Conservation (phyloP, 2,329 filamentous ascomycete species). For the Chaetomium olivaceum region DNA sequence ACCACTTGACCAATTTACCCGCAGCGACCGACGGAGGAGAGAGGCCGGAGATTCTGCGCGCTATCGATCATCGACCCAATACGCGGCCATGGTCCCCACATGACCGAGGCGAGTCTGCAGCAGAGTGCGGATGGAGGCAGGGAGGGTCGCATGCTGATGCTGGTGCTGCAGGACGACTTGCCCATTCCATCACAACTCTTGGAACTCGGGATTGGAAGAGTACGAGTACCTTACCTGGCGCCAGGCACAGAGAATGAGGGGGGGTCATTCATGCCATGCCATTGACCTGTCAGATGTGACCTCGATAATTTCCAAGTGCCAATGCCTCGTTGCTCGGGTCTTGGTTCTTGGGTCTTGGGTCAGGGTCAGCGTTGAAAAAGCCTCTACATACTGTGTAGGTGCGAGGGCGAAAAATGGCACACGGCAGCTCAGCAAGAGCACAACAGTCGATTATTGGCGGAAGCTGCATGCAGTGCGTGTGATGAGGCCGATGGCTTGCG, state of each 20-base stretch:
- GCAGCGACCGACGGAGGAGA: constrained; percentile 6
- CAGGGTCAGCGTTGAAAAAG: background rate
- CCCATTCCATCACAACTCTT: background rate
- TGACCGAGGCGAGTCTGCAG: constrained; percentile 20
- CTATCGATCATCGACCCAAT: constrained; percentile 23
- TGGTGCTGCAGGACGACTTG: constrained; percentile 17
- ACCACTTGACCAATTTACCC: constrained; percentile 17
- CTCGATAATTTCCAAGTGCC: background rate
- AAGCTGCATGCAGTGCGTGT: constrained; percentile 37
- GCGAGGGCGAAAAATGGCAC: constrained; percentile 5
- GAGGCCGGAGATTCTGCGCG: constrained; percentile 10
- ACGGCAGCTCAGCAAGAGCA: constrained; percentile 13
- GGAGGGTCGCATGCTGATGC: constrained; percentile 15
- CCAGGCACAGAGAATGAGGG: background rate
- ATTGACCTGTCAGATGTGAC: constrained; percentile 2
- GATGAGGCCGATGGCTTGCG: constrained; percentile 30
- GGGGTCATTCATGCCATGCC: background rate
- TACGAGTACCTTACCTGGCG: background rate
- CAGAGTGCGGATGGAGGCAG: constrained; percentile 12
- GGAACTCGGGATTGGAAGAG: background rate
- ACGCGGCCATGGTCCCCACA: constrained; percentile 23
- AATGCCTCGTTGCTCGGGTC: background rate
- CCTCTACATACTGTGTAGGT: too few relatives aligned
- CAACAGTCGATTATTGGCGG: constrained; percentile 28
- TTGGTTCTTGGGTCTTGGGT: background rate